Evolutionary conservation across 108 stramenopile genomes (phyloP), one percentile per base, ranked within the genome.

Genomic region (Fragilaria radians): DNA sequence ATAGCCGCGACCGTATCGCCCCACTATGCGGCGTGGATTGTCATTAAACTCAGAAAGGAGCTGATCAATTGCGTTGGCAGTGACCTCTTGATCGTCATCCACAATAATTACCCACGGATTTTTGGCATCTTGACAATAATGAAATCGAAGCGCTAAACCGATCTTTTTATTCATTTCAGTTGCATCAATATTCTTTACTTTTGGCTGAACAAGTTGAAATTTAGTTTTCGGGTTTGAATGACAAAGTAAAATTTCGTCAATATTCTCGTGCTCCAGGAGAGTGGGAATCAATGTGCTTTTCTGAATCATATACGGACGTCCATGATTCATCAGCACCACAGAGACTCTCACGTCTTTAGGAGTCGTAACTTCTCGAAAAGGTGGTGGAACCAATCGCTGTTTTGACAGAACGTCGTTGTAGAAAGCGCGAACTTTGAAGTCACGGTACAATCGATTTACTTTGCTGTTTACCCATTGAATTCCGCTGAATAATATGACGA

Each of bases 61-160:
- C 28, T 71, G 62, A 48, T 66, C 59, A 24, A 76, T 5, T 1
- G 74, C 63, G 27, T 57, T 33, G 2, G 61, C 27, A 1, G 65
- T 32, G 19, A 76, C 58, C 31, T 76, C 74, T 65, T 65, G 57
- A 52, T 76, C 70, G 46, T 76, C 74, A 47, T 76, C 70, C 24
- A 76, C 54, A 33, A 67, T 65, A 9, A 76, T 53, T 0, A 71
- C 66, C 70, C 70, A 76, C 22, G 60, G 34, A 62, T 67, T 54
- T 9, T 62, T 33, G 19, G 70, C 74, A 23, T 55, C 14, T 62
- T 65, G 68, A 34, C 69, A 70, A 56, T 53, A 76, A 28, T 62
- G 64, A 54, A 76, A 76, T 1, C 70, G 64, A 5, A 71, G 28
- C 29, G 61, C 63, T 11, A 76, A 54, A 2, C 74, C 74, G 48